phyloP scores from a whole-genome alignment of 129 eudicot species.

The Pulicaria dysenterica region DNA sequence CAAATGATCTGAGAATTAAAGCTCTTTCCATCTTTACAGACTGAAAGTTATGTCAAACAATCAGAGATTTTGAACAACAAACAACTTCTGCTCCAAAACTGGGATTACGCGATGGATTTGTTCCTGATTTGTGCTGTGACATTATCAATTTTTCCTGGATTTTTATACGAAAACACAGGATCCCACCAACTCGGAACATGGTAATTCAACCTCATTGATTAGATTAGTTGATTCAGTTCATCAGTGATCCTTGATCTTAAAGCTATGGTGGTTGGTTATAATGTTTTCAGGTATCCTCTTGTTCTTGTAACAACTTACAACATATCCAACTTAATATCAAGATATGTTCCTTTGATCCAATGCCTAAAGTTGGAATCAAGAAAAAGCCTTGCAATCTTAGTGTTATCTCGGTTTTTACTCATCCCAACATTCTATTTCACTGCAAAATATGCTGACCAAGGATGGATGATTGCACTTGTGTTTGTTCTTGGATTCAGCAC shows the following conservation, averaged over 20 bases:
- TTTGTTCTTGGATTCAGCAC: conserved; percentile 55
- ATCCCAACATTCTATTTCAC: conserved; percentile 69
- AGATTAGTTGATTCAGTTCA: background rate
- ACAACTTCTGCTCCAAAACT: conserved; percentile 2
- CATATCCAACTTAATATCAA: conserved; percentile 45
- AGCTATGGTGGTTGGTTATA: background rate
- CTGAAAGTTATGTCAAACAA: background rate
- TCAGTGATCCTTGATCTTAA: background rate
- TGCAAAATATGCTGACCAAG: conserved; percentile 57
- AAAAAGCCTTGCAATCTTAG: conserved; percentile 43
- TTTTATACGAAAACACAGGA: conserved; percentile 12
- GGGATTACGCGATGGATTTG: conserved; percentile 8
- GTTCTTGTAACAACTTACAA: conserved; percentile 61
- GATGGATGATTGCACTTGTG: conserved; percentile 61
- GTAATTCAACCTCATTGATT: background rate
- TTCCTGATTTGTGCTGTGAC: conserved; percentile 8
- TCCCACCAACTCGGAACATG: conserved; percentile 16
- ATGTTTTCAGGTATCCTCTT: conserved; percentile 49
- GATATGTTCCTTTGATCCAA: conserved; percentile 57
- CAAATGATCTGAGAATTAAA: background rate
- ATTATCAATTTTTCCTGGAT: conserved; percentile 9
- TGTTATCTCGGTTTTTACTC: conserved; percentile 47
- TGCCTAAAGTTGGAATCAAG: conserved; percentile 47
- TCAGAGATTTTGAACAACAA: conserved; percentile 9
- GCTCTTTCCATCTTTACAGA: background rate